A percentile compares a stretch with the other conserved stretches of the same genome.
These are phyloP conservation scores for Petunia axillaris DNA, from an alignment of 257 asterid genomes.

Conservation along the genomic window DNA sequence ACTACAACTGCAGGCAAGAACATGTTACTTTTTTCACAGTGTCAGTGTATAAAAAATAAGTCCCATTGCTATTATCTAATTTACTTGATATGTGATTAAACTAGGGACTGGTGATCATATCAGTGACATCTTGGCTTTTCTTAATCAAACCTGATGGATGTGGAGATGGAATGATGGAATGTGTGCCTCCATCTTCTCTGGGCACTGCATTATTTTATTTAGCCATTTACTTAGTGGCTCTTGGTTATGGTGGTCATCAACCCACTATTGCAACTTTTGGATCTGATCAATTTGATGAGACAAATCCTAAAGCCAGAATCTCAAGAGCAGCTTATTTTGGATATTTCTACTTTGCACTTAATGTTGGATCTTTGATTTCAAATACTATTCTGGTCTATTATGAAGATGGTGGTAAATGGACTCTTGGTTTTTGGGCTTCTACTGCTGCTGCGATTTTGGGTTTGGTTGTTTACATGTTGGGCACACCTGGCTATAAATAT, in stretches of 20 bases:
- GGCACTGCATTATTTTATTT: slow-evolving; percentile 53
- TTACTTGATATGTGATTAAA: neutral
- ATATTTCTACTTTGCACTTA: slow-evolving; percentile 76
- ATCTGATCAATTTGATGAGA: slow-evolving; percentile 70
- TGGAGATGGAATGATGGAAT: slow-evolving; percentile 47
- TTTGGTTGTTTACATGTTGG: slow-evolving; percentile 44
- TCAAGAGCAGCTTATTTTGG: slow-evolving; percentile 55
- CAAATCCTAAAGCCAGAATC: slow-evolving; percentile 35
- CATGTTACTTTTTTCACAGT: no score
- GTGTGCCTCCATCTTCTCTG: slow-evolving; percentile 29
- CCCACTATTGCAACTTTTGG: slow-evolving; percentile 87
- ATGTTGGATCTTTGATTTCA: slow-evolving; percentile 67
- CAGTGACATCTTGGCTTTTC: slow-evolving; percentile 59
- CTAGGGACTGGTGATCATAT: slow-evolving; percentile 68
- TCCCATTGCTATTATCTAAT: neutral
- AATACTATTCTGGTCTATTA: slow-evolving; percentile 70
- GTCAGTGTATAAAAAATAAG: neutral
- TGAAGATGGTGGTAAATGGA: slow-evolving; percentile 75
- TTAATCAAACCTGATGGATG: slow-evolving; percentile 68
- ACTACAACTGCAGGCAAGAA: no score
- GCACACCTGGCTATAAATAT: slow-evolving; percentile 50
- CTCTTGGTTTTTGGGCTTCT: slow-evolving; percentile 69
- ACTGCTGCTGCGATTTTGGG: slow-evolving; percentile 55
- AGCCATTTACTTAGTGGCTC: slow-evolving; percentile 71
- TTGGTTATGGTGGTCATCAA: slow-evolving; percentile 87